Percentiles rank a stretch among this genome's conserved stretches.
These are phyloP conservation scores for Corymbia calophylla DNA, from an alignment of 441 rosid genomes.

Conservation along the genomic window DNA sequence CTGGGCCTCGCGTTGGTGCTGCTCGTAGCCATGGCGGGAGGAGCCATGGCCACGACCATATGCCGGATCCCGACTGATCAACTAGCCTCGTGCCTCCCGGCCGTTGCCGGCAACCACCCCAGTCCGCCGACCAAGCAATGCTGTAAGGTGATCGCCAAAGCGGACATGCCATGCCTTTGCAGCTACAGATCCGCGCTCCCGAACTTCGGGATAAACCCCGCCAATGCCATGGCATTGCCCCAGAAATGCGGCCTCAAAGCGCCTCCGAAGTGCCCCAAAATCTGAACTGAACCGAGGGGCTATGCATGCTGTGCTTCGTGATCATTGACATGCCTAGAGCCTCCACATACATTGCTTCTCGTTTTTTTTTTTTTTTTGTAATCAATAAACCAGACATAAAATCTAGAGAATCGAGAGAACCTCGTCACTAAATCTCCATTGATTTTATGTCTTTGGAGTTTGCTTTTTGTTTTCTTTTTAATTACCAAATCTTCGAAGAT, in stretches of 20 bases:
- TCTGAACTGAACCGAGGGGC: not conserved
- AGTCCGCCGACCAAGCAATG: slow-evolving; percentile 31
- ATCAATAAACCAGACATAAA: not conserved
- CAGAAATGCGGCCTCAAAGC: slow-evolving; percentile 27
- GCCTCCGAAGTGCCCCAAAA: slow-evolving; percentile 21
- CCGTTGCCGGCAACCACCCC: slow-evolving; percentile 34
- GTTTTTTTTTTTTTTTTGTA: too few species aligned
- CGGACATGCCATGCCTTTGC: slow-evolving; percentile 41
- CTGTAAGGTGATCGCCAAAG: slow-evolving; percentile 26
- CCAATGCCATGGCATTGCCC: slow-evolving; percentile 33
- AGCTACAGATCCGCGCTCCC: slow-evolving; percentile 33
- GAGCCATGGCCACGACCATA: slow-evolving; percentile 5
- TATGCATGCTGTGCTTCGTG: not conserved
- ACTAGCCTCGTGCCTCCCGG: slow-evolving; percentile 32
- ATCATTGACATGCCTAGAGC: not conserved
- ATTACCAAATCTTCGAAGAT: not conserved
- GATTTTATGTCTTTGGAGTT: not conserved
- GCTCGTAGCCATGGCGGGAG: not conserved
- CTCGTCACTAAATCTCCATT: not conserved
- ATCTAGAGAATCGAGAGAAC: not conserved
- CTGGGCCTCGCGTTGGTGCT: not conserved
- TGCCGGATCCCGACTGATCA: slow-evolving; percentile 28
- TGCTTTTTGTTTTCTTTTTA: not conserved
- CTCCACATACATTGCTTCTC: not conserved
- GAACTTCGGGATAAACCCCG: slow-evolving; percentile 26